These are phyloP conservation scores for Diaporthe nobilis DNA, from an alignment of 2,329 filamentous ascomycete genomes.

Conservation along the genomic window DNA sequence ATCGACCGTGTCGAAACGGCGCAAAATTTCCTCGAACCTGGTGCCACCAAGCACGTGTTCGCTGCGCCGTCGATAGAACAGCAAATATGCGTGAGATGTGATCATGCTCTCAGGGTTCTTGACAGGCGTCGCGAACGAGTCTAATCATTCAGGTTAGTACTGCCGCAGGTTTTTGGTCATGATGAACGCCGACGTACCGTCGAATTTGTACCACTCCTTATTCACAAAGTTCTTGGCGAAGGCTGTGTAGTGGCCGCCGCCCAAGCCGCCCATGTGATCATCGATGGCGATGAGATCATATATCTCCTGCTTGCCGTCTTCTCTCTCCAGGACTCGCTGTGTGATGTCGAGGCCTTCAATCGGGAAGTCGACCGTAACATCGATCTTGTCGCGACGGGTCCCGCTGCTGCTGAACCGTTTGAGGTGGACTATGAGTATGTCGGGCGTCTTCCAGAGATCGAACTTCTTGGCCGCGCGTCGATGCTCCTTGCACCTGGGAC, in stretches of 20 bases:
- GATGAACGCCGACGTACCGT: constrained; percentile 73
- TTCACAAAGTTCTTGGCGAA: constrained; percentile 94
- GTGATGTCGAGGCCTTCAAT: constrained; percentile 88
- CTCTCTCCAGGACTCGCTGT: constrained; percentile 82
- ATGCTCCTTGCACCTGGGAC: constrained; percentile 94
- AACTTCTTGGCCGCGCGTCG: constrained; percentile 95
- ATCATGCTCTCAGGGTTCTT: constrained; percentile 75
- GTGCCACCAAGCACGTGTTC: constrained; percentile 83
- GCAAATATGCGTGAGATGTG: constrained; percentile 85
- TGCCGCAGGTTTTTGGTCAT: not conserved
- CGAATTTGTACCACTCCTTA: constrained; percentile 94
- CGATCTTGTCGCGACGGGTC: constrained; percentile 89
- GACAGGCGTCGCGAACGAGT: constrained; percentile 78
- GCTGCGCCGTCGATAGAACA: constrained; percentile 95
- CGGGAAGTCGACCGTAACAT: constrained; percentile 92
- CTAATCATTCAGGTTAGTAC: constrained; percentile 60
- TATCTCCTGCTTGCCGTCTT: constrained; percentile 84
- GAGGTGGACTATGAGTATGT: constrained; percentile 94
- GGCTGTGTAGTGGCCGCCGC: constrained; percentile 96
- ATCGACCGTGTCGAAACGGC: constrained; percentile 22
- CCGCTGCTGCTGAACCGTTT: constrained; percentile 94
- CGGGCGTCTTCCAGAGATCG: constrained; percentile 95
- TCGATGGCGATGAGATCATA: constrained; percentile 98
- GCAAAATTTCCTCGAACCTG: constrained; percentile 78
- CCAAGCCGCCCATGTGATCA: constrained; percentile 93